Evolutionary conservation across 2,329 filamentous ascomycete species (phyloP).

Genomic region (Ceratocystis diversiconidia): DNA sequence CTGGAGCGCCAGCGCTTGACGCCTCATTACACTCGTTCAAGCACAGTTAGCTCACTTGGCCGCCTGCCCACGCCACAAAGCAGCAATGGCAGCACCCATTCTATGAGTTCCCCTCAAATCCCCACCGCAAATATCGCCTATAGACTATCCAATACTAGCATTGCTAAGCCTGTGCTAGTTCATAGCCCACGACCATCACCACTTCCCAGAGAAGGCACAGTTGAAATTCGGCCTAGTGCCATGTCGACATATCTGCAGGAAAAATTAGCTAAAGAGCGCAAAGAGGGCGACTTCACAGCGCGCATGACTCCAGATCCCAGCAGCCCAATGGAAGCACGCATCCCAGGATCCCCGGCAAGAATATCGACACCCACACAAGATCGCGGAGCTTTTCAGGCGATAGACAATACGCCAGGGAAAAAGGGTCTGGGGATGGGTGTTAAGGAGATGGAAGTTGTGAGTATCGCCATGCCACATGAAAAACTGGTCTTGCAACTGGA

Average conservation of each 20-base stretch:
- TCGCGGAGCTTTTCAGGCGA: conserved; percentile 7
- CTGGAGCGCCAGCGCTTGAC: conserved; percentile 32
- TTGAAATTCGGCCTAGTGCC: conserved; percentile 29
- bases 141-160: conserved; percentile 29
- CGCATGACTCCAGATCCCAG: conserved; percentile 15
- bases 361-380: conserved; percentile 14
- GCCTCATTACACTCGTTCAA: conserved; percentile 25
- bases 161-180: conserved; percentile 25
- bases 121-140: conserved; percentile 25
- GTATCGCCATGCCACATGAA: conserved; percentile 18
- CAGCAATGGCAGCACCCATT: conserved; percentile 31
- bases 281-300: conserved; percentile 20
- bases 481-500: background rate
- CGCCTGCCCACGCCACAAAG: conserved; percentile 27
- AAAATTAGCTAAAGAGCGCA: conserved; percentile 34
- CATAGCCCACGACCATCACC: conserved; percentile 30
- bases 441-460: conserved; percentile 54
- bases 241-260: conserved; percentile 42
- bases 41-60: conserved; percentile 14
- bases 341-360: conserved; percentile 14
- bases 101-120: conserved; percentile 27
- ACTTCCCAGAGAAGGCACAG: conserved; percentile 29
- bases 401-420: conserved; percentile 29
- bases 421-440: conserved; percentile 40
- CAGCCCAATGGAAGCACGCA: conserved; percentile 9